These are phyloP conservation scores for Phanerochaete sordida DNA, from an alignment of 768 basidiomycete genomes.

Conservation along the genomic window DNA sequence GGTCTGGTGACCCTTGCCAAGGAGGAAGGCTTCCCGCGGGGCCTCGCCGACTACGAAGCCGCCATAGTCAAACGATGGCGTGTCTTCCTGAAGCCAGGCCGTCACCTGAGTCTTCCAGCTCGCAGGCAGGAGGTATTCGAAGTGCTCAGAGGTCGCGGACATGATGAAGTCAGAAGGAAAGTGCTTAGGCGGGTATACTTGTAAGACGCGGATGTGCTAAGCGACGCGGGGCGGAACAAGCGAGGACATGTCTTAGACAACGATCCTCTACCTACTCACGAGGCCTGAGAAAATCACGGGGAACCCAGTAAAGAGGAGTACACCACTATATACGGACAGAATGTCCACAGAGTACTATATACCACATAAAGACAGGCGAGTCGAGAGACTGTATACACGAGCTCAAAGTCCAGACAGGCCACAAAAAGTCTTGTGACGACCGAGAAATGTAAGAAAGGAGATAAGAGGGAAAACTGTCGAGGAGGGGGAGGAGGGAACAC, in stretches of 20 bases:
- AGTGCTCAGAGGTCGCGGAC: slow-evolving; percentile 14
- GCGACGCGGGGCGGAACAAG: not conserved
- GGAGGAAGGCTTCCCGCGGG: slow-evolving; percentile 77
- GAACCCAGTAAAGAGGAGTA: not conserved
- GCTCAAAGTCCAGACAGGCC: slow-evolving; percentile 4
- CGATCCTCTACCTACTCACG: not conserved
- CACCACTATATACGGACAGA: slow-evolving; percentile 4
- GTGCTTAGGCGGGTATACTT: not conserved
- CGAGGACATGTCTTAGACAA: not conserved
- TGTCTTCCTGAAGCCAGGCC: slow-evolving; percentile 88
- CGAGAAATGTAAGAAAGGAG: not conserved
- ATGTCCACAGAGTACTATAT: slow-evolving; percentile 7
- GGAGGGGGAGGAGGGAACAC: not conserved
- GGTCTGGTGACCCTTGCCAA: slow-evolving; percentile 80
- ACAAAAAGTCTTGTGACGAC: not conserved
- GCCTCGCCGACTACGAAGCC: slow-evolving; percentile 96
- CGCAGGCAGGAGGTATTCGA: slow-evolving; percentile 81
- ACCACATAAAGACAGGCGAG: slow-evolving; percentile 14
- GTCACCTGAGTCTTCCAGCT: slow-evolving; percentile 85
- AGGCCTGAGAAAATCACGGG: not conserved
- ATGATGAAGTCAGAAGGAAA: not conserved
- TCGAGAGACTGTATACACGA: slow-evolving; percentile 9
- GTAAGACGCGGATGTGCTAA: not conserved
- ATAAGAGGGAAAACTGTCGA: not conserved
- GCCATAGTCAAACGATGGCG: slow-evolving; percentile 94